These are phyloP conservation scores for Tympanopsis confertula DNA, from an alignment of 2,329 filamentous ascomycete genomes.

Conservation along the genomic window DNA sequence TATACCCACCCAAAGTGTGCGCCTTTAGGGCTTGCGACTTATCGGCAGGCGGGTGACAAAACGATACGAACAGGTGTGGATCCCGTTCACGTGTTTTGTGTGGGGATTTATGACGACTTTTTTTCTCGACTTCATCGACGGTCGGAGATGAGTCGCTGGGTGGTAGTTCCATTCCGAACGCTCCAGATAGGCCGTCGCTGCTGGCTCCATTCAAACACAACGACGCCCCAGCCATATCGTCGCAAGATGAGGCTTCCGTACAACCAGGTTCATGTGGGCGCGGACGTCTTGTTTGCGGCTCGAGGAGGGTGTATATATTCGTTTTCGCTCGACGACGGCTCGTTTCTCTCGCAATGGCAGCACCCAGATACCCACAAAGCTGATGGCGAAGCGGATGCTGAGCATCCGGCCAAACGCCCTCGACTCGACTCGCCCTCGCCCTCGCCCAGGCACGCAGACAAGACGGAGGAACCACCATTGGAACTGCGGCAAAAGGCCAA, in stretches of 20 bases:
- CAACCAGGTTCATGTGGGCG: conserved; percentile 44
- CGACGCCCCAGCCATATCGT: no score
- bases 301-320: conserved; percentile 62
- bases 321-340: conserved; percentile 46
- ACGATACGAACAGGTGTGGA: no score
- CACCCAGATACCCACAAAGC: conserved; percentile 21
- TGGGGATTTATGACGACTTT: no score
- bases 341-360: conserved; percentile 50
- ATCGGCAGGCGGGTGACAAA: no score
- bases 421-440: conserved; percentile 19
- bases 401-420: conserved; percentile 28
- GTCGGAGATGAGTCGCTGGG: no score
- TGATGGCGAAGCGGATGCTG: conserved; percentile 14
- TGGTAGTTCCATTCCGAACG: no score
- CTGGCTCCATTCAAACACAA: no score
- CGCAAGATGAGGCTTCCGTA: conserved; percentile 49
- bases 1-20: no score
- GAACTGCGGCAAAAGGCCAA: conserved; percentile 6
- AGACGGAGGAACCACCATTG: conserved; percentile 9
- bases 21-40: no score
- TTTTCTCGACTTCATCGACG: no score
- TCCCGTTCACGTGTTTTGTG: no score
- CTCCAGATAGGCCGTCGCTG: no score
- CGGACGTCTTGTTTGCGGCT: conserved; percentile 58
- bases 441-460: conserved; percentile 8